Evolutionary conservation across 805 yeast genomes (phyloP), one percentile per base, ranked within the genome.

Genomic region (Starmerella bombicola): DNA sequence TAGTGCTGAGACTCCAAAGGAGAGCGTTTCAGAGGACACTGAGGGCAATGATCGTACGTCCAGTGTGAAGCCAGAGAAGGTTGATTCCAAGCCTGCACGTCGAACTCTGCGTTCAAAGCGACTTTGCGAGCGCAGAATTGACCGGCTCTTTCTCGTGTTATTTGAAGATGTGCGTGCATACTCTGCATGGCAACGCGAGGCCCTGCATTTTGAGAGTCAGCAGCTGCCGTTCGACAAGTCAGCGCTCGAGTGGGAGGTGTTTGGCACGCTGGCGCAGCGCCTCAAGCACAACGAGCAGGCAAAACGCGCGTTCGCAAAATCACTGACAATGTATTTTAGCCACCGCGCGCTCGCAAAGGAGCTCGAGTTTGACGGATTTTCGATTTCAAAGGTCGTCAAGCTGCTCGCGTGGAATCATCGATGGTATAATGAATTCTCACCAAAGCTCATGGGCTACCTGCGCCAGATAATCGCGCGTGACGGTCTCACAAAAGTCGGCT

Each of bases 331-430:
- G 32, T 69, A 95, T 53, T 91, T 91, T 58, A 78, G 93, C 0
- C 82, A 91, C 24, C 74, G 74, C 46, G 76, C 91, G 1, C 76
- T 85, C 20, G 70, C 81, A 55, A 80, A 79, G 52, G 63, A 88
- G 57, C 65, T 91, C 46, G 74, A 69, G 42, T 60, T 57, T 48
- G 37, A 68, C 25, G 42, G 48, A 8, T 66, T 69, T 47, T 73
- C 83, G 10, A 65, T 86, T 44, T 84, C 79, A 42, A 64, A 78
- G 18, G 62, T 76, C 42, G 82, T 86, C 26, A 80, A 80, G 53
- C 64, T 91, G 39, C 64, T 79, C n/a, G 93, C 91, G n/a, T 93
- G 97, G 96, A 80, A 84, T 56, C 96, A 86, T 60, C 74, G 98
- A 56, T 91, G 98, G 98, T 93, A 88, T 63, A 73, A 78, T 48